Percentiles rank a stretch among this genome's conserved stretches.
These are phyloP conservation scores for Komagataella pastoris DNA, from an alignment of 805 yeast genomes.

Conservation along the genomic window DNA sequence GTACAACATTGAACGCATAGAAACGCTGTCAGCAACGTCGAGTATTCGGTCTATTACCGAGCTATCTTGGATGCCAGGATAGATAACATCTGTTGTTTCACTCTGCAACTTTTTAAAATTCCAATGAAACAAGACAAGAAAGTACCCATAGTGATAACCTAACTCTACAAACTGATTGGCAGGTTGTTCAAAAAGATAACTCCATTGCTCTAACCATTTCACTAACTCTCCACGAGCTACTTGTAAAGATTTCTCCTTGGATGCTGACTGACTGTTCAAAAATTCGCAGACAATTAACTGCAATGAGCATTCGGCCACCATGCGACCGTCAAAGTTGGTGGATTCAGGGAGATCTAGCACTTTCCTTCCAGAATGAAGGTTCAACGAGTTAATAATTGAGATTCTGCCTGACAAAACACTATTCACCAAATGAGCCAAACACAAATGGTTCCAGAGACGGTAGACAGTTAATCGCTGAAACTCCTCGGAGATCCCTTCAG, in stretches of 20 bases:
- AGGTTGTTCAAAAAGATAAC: slow-evolving; percentile 53
- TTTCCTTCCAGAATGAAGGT: slow-evolving; percentile 38
- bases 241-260: slow-evolving; percentile 13
- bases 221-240: slow-evolving; percentile 33
- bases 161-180: slow-evolving; percentile 64
- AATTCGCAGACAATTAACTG: slow-evolving; percentile 45
- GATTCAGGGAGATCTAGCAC: slow-evolving; percentile 43
- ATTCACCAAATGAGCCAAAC: slow-evolving; percentile 52
- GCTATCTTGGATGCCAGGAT: background rate
- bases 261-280: slow-evolving; percentile 22
- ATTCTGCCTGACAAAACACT: slow-evolving; percentile 54
- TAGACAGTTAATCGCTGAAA: slow-evolving; percentile 40
- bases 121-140: slow-evolving; percentile 33
- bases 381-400: slow-evolving; percentile 42
- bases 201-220: slow-evolving; percentile 60
- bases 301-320: slow-evolving; percentile 63
- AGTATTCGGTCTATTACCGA: slow-evolving; percentile 1
- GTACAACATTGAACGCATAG: slow-evolving; percentile 21
- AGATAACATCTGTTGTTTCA: background rate
- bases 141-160: slow-evolving; percentile 48
- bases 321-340: slow-evolving; percentile 72
- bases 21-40: slow-evolving; percentile 5
- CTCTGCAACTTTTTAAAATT: slow-evolving; percentile 7
- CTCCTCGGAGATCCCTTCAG: slow-evolving; percentile 20
- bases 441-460: slow-evolving; percentile 61